Conservation (phyloP, 139 green algal genomes). For the Chlorella vulgaris region DNA sequence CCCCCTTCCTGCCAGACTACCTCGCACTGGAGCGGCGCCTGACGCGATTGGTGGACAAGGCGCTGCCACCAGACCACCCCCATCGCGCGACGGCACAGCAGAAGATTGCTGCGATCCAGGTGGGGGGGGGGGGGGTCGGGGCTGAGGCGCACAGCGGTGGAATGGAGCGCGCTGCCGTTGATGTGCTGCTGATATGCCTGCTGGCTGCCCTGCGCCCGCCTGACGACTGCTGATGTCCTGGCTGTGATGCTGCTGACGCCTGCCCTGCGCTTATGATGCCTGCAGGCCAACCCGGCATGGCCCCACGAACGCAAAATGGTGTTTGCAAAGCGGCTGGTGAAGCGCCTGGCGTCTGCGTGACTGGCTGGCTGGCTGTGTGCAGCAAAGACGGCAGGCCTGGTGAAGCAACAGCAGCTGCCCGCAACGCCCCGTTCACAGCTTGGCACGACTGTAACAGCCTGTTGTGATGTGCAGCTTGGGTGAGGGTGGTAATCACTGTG, state of each 20-base stretch:
- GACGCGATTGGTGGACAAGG: slow-evolving; percentile 4
- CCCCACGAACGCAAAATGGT: slow-evolving; percentile 36
- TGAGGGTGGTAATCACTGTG: too few species aligned
- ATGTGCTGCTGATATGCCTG: not conserved
- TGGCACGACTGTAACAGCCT: too few species aligned
- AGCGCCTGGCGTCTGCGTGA: not conserved
- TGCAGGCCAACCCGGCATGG: slow-evolving; percentile 34
- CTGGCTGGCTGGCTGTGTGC: not conserved
- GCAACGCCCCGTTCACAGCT: too few species aligned
- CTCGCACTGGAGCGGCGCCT: not conserved
- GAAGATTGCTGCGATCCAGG: slow-evolving; percentile 25
- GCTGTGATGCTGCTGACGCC: not conserved
- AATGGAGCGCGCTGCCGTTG: not conserved
- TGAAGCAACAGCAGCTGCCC: not conserved
- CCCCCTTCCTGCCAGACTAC: slow-evolving; percentile 1
- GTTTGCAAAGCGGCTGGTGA: slow-evolving; percentile 31
- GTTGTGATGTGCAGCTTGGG: too few species aligned
- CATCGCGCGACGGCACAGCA: slow-evolving; percentile 1
- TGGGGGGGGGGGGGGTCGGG: not conserved
- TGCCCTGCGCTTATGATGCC: not conserved
- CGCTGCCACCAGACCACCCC: slow-evolving; percentile 25
- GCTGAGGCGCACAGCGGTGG: too few species aligned
- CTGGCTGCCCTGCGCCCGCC: not conserved
- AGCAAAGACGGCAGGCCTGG: not conserved
- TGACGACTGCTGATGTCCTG: not conserved